Evolutionary conservation across 352 stramenopile genomes (phyloP).

Genomic region (Phytophthora europaea): DNA sequence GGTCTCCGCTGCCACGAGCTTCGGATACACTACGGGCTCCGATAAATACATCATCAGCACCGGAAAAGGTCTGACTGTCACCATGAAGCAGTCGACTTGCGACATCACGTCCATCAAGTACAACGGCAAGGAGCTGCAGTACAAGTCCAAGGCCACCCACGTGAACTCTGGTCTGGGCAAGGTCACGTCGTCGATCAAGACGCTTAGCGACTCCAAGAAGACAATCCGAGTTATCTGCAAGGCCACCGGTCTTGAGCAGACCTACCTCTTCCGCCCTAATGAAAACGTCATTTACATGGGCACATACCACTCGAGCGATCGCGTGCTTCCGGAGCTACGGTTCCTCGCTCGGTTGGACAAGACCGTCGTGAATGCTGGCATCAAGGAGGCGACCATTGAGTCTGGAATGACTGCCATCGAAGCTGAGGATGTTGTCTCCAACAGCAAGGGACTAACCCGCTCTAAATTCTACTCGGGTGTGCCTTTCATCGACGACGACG

Average conservation of each 20-base stretch:
- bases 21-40: constrained; percentile 46
- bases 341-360: constrained; percentile 57
- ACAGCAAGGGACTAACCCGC: constrained; percentile 41
- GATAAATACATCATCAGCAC: constrained; percentile 51
- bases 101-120: constrained; percentile 55
- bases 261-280: constrained; percentile 59
- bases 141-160: constrained; percentile 51
- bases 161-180: constrained; percentile 54
- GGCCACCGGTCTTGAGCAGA: constrained; percentile 47
- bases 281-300: constrained; percentile 64
- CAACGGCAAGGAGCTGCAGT: constrained; percentile 53
- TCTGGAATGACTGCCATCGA: constrained; percentile 48
- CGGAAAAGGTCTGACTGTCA: constrained; percentile 43
- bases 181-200: constrained; percentile 44
- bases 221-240: constrained; percentile 54
- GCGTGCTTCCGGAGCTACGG: constrained; percentile 51
- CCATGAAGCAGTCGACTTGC: constrained; percentile 54
- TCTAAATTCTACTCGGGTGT: constrained; percentile 58
- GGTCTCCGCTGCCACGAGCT: constrained; percentile 34
- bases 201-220: constrained; percentile 41
- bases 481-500: constrained; percentile 45
- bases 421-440: constrained; percentile 48
- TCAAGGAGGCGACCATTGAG: constrained; percentile 49
- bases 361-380: constrained; percentile 39
- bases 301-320: constrained; percentile 47